phyloP scores from a whole-genome alignment of 129 eudicot species.

The sunflower (Helianthus annuus) region HanXRQr2.0-SUNRISE NC_035437.2:111588630-111589129 shows the following conservation, averaged over 20 bases:
- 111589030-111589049: slow-evolving; percentile 15
- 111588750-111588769: neutral
- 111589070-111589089: slow-evolving; percentile 65
- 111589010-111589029: neutral
- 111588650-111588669: no score
- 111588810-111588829: neutral
- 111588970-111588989: neutral
- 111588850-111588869: no score
- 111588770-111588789: no score
- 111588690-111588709: neutral
- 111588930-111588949: neutral
- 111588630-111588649: neutral
- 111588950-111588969: neutral
- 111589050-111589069: slow-evolving; percentile 76
- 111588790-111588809: neutral
- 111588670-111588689: no score
- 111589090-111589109: slow-evolving; percentile 78
- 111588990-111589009: neutral
- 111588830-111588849: no score
- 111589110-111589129: slow-evolving; percentile 90
- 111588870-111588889: neutral
- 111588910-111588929: neutral
- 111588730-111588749: neutral
- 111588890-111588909: slow-evolving; percentile 15
- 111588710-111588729: neutral